Evolutionary conservation across 2,329 filamentous ascomycete species (phyloP), one percentile per base, ranked within the genome.

Genomic region (Hirsutella minnesotensis): DNA sequence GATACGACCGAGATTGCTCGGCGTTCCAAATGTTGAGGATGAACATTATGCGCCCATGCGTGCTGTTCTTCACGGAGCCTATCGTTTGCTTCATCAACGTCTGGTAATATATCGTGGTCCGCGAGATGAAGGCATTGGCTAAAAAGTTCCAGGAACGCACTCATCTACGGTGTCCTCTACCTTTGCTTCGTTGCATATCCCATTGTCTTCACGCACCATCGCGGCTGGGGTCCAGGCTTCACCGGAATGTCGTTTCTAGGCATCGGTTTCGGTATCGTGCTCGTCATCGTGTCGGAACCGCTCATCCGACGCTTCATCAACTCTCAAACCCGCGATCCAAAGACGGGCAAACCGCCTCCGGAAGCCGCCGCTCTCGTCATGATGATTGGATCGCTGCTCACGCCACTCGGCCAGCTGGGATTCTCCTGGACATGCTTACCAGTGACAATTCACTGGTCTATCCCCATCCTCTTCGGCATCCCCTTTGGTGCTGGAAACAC

Each of bases 141-240:
- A 27, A 31, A 4, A 15, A 13, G 9, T 3, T 8, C 36, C 24
- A 83, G 80, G 66, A 83, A 89, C 57, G 90, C 84, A 1, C 67
- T 94, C 34, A 77, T 94, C 30, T 95, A 95, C 58, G 85, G 80
- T 16, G 87, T 94, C 35, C 69, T 95, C 1, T 92, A 92, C 55
- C 77, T 95, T 27, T 94, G 86, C 62, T 95, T 95, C 65, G 82
- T 94, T 15, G 86, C 86, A 12, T 94, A 94, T 58, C 88, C 88
- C 0, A 83, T 94, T 46, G 83, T 94, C 45, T 95, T 94, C 61
- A 69, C 72, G 10, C 68, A 82, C 35, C 58, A 74, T 45, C 82
- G 89, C 16, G 86, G 86, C 46, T 95, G 88, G 89, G 71, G 71
- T 3, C 69, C 82, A 0, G 81, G 84, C 1, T 62, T 84, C 31